Conservation (phyloP, 257 asterid species). For the Solanum peruvianum region DNA sequence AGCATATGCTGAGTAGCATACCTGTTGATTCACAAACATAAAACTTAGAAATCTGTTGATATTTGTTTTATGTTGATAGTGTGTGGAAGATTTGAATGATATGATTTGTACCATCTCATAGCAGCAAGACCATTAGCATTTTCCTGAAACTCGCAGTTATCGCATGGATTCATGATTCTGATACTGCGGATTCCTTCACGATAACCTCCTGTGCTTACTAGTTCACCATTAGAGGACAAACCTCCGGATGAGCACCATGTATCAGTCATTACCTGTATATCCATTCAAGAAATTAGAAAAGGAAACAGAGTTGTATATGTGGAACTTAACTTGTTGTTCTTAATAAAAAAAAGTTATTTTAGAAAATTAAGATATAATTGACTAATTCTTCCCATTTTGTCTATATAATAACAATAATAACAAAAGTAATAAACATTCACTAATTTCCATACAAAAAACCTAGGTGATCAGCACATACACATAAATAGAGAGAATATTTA, state of each 20-base stretch:
- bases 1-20: constrained; percentile 48
- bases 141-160: constrained; percentile 34
- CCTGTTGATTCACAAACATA: constrained; percentile 10
- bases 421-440: too few species aligned
- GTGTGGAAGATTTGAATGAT: neutral
- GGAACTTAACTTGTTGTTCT: neutral
- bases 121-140: constrained; percentile 26
- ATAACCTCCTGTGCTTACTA: constrained; percentile 68
- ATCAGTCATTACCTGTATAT: constrained; percentile 34
- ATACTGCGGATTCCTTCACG: constrained; percentile 40
- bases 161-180: constrained; percentile 29
- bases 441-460: too few species aligned
- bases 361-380: too few species aligned
- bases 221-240: constrained; percentile 37
- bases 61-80: neutral
- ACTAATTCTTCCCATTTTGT: too few species aligned
- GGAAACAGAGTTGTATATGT: neutral
- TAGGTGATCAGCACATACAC: too few species aligned
- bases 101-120: constrained; percentile 40
- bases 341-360: too few species aligned
- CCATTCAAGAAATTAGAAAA: neutral
- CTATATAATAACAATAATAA: too few species aligned
- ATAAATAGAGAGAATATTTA: too few species aligned
- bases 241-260: constrained; percentile 99
- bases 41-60: neutral